Base-by-base conservation (phyloP, 176 grass and related monocot species). In the Dendrocalamus sinicus region DNA sequence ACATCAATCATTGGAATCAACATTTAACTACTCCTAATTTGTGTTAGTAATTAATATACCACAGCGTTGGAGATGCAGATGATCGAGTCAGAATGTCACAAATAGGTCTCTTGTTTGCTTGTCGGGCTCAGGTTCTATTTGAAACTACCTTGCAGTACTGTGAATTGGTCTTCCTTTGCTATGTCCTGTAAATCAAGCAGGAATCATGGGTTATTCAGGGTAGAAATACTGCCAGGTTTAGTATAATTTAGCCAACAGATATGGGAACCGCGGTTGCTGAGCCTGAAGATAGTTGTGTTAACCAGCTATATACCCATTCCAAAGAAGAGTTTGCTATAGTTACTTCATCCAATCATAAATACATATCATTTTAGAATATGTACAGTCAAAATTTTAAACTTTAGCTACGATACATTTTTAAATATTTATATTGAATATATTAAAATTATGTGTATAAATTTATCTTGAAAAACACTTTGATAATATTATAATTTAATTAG, bases 81-180 rank as follows among this genome's bases (percentile, higher is more conserved):
- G 78, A 12, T 77, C 65, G 9, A 11, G 48, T 32, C 13, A 51
- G 79, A 69, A 39, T 12, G 28, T 51, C 72, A 12, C 41, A 43
- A 88, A 51, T 15, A 77, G 13, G 54, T 82, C 28, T 39, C 40
- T 82, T 75, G 61, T 82, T 82, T 68, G 62, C 26, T 59, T 83
- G 72, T 88, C 72, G 63, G 40, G 40, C 15, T 76, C 63, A 76
- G 43, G 51, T 60, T 48, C 50, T 30, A 37, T 68, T 28, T 26
- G 74, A 16, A 35, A 28, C 22, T 43, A 54, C 8, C 54, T 16
- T 45, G 37, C 20, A 61, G 75, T 60, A 43, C 30, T 57, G 17
- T 35, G 30, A 55, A 37, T 13, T 75, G 72, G 24, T 64, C 24
- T 53, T 32, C 15, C 15, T 16, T n/a, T 72, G 43, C 45, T 26